Evolutionary conservation across 176 grass and related monocot genomes (phyloP), one percentile per base, ranked within the genome.

Genomic region (Ensete ventricosum): DNA sequence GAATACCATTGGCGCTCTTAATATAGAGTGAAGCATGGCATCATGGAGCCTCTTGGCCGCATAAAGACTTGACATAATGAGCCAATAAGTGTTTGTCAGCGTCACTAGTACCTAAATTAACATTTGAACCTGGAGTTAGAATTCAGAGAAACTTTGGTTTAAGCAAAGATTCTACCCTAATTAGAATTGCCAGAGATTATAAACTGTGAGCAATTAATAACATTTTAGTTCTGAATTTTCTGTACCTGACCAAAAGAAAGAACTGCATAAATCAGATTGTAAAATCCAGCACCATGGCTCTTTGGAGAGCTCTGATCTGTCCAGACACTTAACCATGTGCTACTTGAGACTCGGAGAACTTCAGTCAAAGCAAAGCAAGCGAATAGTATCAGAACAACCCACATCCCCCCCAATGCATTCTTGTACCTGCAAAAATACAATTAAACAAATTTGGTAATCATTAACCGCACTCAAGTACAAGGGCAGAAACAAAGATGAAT

Each of bases 1-100:
- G 82, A 99, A 99, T 79, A 91, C 78, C 95, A 99, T 99, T 54
- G 95, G 95, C 73, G 84, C 95, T 88, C 90, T 91, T 82, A 99
- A 91, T 87, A 94, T 99, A 65, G 95, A 94, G 71, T 79, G 83
- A 62, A 99, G 95, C 90, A 99, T 94, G 54, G 86, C 72, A 69
- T 99, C 95, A 78, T 99, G 95, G 67, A 99, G 83, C 62, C 84
- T 89, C 78, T 84, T 99, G 50, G 95, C 86, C 25, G 90, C 95
- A 80, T 73, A 73, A 51, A 99, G 84, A 87, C 86, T 99, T 87
- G 95, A 87, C 50, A 82, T 57, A 66, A 99, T 81, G 75, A 99
- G 80, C 95, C 88, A 99, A 63, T 91, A 99, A 58, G 95, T 91
- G 82, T 89, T 99, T 16, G 73, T 71, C 53, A 99, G 86, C 12